Conservation (phyloP, 129 eudicot genomes). For the Smallanthus sonchifolius region DNA sequence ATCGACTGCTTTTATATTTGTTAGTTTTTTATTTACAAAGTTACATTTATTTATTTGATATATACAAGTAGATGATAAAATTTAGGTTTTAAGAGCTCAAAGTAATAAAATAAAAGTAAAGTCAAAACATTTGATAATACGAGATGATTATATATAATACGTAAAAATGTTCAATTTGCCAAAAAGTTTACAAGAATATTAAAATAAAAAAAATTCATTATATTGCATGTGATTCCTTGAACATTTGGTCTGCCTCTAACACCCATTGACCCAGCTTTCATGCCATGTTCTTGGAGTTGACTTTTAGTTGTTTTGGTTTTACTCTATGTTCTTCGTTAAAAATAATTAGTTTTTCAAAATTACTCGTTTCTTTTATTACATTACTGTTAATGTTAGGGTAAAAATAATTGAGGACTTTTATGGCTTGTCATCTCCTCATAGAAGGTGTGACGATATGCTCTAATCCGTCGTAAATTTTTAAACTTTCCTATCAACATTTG, state of each 20-base stretch:
- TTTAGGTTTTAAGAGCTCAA: background rate
- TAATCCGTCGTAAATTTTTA: too few relatives aligned
- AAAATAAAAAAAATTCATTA: background rate
- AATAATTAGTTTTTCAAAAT: background rate
- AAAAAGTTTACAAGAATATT: background rate
- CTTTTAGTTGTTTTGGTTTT: background rate
- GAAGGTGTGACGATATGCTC: too few relatives aligned
- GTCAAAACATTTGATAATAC: background rate
- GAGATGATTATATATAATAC: background rate
- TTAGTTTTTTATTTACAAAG: too few relatives aligned
- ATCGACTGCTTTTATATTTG: too few relatives aligned
- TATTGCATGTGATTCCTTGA: slow-evolving; percentile 7
- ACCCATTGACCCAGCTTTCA: background rate
- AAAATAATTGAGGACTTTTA: too few relatives aligned
- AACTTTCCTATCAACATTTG: too few relatives aligned
- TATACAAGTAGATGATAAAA: background rate
- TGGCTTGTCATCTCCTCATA: too few relatives aligned
- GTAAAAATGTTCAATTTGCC: background rate
- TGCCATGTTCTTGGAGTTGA: background rate
- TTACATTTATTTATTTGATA: background rate
- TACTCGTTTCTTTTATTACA: too few relatives aligned
- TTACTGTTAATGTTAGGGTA: too few relatives aligned
- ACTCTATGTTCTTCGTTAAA: background rate
- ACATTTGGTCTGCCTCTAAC: background rate
- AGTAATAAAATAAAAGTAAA: background rate